These are phyloP conservation scores for Diophrys appendiculata DNA, from an alignment of 73 alveolate genomes.

Conservation along the genomic window DNA sequence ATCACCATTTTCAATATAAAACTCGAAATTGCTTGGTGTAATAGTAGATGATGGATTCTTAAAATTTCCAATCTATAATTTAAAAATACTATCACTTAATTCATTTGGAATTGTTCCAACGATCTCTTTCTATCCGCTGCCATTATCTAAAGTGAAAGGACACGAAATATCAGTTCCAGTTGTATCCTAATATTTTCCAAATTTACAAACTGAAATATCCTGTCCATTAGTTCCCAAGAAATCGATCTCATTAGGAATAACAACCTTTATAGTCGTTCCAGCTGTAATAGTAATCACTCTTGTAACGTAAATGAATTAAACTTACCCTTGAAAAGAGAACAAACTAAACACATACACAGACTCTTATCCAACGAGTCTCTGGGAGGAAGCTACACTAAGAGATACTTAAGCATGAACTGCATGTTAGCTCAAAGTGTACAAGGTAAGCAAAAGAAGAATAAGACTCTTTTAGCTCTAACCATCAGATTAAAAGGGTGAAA, in stretches of 20 bases:
- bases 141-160: background rate
- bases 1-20: background rate
- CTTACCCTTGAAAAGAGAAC: too few relatives aligned
- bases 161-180: background rate
- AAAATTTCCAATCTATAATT: background rate
- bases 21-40: slow-evolving; percentile 4
- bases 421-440: too few relatives aligned
- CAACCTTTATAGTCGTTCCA: slow-evolving; percentile 9
- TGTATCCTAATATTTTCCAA: background rate
- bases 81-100: background rate
- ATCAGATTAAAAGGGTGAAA: too few relatives aligned
- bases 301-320: too few relatives aligned
- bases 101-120: background rate
- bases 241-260: slow-evolving; percentile 1
- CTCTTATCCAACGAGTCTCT: too few relatives aligned
- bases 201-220: background rate
- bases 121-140: background rate
- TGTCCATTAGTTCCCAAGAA: slow-evolving; percentile 2
- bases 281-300: too few relatives aligned
- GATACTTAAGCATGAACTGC: too few relatives aligned
- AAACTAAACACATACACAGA: too few relatives aligned
- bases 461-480: too few relatives aligned
- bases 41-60: slow-evolving; percentile 12
- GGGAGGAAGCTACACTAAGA: too few relatives aligned
- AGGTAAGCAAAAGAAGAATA: too few relatives aligned